Conservation (phyloP, 1,284 basidiomycete genomes). For the Rhizoctonia solani region DNA sequence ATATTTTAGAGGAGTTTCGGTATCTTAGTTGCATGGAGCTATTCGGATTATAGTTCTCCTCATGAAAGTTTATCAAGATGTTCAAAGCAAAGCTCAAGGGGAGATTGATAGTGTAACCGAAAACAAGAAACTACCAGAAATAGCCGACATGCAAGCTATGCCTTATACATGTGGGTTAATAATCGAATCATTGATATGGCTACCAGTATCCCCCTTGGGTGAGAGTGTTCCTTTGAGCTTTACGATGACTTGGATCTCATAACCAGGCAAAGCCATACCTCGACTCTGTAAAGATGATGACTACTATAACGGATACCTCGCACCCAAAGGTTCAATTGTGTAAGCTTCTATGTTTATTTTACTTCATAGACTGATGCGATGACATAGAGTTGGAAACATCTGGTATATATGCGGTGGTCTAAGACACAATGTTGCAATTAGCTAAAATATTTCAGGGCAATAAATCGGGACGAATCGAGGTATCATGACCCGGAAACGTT, state of each 20-base stretch:
- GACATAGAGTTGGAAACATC: slow-evolving; percentile 6
- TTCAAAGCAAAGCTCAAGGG: slow-evolving; percentile 1
- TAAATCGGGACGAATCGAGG: neutral
- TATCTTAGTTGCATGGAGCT: neutral
- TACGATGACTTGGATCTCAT: neutral
- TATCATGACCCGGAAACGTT: slow-evolving; percentile 15
- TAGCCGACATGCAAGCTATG: neutral
- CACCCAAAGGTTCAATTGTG: slow-evolving; percentile 5
- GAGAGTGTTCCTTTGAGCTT: neutral
- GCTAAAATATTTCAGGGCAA: neutral
- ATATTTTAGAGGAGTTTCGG: neutral
- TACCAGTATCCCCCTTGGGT: slow-evolving; percentile 13
- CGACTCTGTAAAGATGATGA: slow-evolving; percentile 8
- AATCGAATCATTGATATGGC: slow-evolving; percentile 3
- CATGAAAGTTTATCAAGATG: neutral
- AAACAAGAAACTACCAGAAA: neutral
- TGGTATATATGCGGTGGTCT: neutral
- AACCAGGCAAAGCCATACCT: neutral
- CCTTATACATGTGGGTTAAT: slow-evolving; percentile 16
- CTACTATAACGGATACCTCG: neutral
- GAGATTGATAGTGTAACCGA: slow-evolving; percentile 5
- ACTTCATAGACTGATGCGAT: too few relatives aligned
- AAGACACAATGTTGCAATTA: too few relatives aligned
- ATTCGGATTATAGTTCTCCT: slow-evolving; percentile 7
- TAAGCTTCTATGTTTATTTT: neutral